phyloP scores from a whole-genome alignment of 495 filamentous ascomycete genomes.

The Letharia lupina region DNA sequence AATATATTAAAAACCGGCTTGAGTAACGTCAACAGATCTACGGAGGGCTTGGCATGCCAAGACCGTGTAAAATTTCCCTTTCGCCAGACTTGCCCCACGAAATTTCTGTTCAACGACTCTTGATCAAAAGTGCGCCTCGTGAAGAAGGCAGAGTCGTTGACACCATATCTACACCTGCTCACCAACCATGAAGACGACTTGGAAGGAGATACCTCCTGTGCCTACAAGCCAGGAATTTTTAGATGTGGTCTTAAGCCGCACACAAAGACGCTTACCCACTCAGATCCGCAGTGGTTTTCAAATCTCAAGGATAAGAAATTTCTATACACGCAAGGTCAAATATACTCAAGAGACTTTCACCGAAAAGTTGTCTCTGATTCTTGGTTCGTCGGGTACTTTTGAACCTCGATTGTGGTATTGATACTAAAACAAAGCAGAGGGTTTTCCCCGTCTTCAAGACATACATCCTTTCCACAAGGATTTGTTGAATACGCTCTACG shows the following conservation, averaged over 20 bases:
- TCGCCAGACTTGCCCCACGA: slow-evolving; percentile 7
- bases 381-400: slow-evolving; percentile 28
- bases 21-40: too few relatives aligned
- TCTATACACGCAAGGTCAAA: slow-evolving; percentile 98
- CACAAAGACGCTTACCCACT: slow-evolving; percentile 88
- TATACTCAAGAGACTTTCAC: slow-evolving; percentile 96
- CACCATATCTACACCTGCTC: background rate
- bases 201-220: slow-evolving; percentile 81
- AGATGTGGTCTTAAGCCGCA: slow-evolving; percentile 90
- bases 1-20: too few relatives aligned
- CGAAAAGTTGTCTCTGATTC: slow-evolving; percentile 81
- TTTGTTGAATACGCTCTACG: slow-evolving; percentile 77
- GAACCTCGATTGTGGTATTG: background rate
- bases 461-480: slow-evolving; percentile 97
- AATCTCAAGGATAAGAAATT: slow-evolving; percentile 90
- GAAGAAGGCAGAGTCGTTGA: background rate
- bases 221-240: slow-evolving; percentile 92
- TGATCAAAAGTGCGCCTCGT: background rate
- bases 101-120: background rate
- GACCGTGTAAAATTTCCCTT: slow-evolving; percentile 14
- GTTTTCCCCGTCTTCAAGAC: slow-evolving; percentile 87
- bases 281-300: slow-evolving; percentile 95
- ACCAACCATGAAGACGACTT: slow-evolving; percentile 58
- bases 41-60: background rate
- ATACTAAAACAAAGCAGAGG: slow-evolving; percentile 38